Base-by-base conservation (phyloP, 805 yeast genomes). In the Komagataella pseudopastoris region DNA sequence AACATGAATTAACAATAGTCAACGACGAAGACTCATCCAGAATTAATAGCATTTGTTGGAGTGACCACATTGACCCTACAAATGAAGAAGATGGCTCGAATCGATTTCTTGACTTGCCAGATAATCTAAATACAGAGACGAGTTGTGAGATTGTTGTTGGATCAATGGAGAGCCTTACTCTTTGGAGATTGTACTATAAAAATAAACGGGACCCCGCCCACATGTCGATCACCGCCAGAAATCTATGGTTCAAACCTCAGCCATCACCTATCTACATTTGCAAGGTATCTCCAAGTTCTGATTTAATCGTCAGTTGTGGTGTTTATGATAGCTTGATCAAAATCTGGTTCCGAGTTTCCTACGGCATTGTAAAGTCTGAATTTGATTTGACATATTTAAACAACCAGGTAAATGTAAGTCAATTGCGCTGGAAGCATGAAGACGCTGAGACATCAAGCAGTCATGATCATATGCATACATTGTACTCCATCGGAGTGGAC, bases 261-360 rank as follows among this genome's bases (percentile, higher is more conserved):
- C 80, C 91, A 0, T 71, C 71, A 24, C 84, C 90, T 0, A 80
- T 83, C 1, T 76, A 75, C 55, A 58, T 68, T 49, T 75, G 81
- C 4, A 69, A 71, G 30, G 75, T 86, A 22, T 78, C 95, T 0
- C 79, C 77, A n/a, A 85, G 85, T 56, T 78, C 88, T 0, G 74
- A 75, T 50, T 71, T 81, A 47, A 78, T 89, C 18, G 85, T 89
- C 6, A 75, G 83, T 49, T 72, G 77, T 44, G 81, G 85, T 0
- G 69, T 68, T 45, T 77, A 74, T 61, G 96, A 88, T 62, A 71
- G 71, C 43, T 68, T 85, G 12, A 80, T 87, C 24, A 88, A 87
- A 60, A 71, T 88, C 2, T 90, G 96, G 96, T 73, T 81, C 51
- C 69, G 96, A 50, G 71, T 80, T 6, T 76, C 84, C 6, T 86